A percentile compares a stretch with the other conserved stretches of the same genome.
Conservation (phyloP, 371 early-diverging fungal genomes). For the Mucor circinelloides region DNA sequence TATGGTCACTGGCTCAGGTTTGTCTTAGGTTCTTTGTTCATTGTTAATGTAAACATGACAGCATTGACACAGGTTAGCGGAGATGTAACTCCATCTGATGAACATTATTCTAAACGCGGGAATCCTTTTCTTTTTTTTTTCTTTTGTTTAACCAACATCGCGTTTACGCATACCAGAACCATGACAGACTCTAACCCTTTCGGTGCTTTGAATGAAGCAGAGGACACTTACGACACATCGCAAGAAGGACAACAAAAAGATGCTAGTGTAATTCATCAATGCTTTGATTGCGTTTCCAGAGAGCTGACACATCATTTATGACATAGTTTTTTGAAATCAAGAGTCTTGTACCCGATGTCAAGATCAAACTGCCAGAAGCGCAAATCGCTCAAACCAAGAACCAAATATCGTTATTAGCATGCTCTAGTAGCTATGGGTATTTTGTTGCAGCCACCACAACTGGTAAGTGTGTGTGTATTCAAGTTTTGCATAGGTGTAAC, state of each 20-base stretch:
- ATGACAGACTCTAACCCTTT: background rate
- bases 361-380: constrained; percentile 32
- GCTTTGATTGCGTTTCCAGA: background rate
- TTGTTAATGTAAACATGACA: background rate
- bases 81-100: background rate
- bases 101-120: background rate
- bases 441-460: constrained; percentile 48
- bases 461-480: background rate
- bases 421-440: constrained; percentile 45
- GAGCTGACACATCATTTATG: background rate
- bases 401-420: constrained; percentile 32
- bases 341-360: constrained; percentile 43
- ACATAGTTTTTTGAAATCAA: constrained; percentile 39
- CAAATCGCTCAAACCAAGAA: constrained; percentile 17
- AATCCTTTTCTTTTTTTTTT: background rate
- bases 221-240: background rate
- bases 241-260: constrained; percentile 5
- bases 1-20: background rate
- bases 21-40: background rate
- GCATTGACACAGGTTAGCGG: background rate
- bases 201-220: background rate
- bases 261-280: background rate
- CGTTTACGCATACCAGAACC: background rate
- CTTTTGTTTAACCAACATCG: background rate
- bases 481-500: background rate